Conservation (phyloP, 805 yeast species). For the Maudiozyma barnettii region DNA sequence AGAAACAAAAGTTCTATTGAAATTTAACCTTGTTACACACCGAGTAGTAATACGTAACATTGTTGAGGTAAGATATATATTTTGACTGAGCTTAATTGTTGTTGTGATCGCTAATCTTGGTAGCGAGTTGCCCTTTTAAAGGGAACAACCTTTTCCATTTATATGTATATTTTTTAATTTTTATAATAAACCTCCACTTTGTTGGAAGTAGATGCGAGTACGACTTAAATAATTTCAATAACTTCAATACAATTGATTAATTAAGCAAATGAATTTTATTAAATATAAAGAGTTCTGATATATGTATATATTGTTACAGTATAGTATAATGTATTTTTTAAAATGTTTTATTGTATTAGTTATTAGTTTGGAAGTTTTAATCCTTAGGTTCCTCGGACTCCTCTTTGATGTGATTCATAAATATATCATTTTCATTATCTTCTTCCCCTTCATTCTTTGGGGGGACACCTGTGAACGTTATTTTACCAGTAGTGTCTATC, state of each 20-base stretch:
- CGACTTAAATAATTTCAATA: no score
- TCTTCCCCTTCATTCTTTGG: constrained; percentile 27
- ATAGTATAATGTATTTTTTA: background rate
- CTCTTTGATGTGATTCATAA: constrained; percentile 6
- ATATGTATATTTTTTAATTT: no score
- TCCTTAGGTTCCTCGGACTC: constrained; percentile 8
- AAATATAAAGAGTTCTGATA: no score
- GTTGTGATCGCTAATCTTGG: no score
- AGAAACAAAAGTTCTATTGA: background rate
- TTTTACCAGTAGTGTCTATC: constrained; percentile 42
- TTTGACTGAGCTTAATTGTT: no score
- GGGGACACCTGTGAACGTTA: constrained; percentile 43
- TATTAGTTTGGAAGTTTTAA: background rate
- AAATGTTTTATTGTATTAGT: background rate
- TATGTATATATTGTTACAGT: background rate
- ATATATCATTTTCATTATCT: background rate
- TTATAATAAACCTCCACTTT: no score
- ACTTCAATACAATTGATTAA: no score
- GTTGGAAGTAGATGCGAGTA: no score
- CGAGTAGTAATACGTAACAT: background rate
- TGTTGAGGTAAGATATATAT: no score
- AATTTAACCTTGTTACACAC: background rate
- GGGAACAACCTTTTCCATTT: no score
- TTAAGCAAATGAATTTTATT: no score
- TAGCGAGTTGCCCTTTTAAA: no score